Evolutionary conservation across 176 grass and related monocot genomes (phyloP).

Genomic region (Secale cereale): DNA sequence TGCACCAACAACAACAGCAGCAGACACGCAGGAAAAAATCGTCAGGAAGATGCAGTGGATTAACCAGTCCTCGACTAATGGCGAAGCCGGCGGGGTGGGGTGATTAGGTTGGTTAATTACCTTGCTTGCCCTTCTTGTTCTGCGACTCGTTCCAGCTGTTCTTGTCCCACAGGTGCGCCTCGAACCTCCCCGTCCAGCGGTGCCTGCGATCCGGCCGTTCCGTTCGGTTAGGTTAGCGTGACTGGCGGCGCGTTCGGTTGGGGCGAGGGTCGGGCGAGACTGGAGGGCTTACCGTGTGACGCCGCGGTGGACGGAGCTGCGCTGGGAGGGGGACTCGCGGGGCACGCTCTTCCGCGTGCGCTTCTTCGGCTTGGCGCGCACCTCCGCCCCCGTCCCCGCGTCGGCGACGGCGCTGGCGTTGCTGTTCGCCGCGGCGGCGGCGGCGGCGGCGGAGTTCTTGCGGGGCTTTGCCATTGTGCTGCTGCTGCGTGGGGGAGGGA

Average conservation of each 20-base stretch:
- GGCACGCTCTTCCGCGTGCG: conserved; percentile 73
- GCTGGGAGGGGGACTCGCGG: conserved; percentile 62
- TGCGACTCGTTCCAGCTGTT: conserved; percentile 90
- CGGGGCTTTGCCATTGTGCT: conserved; percentile 38
- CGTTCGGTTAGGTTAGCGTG: neutral
- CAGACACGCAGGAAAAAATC: neutral
- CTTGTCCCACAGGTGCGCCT: conserved; percentile 99
- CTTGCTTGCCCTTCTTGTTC: conserved; percentile 98
- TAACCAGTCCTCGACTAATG: neutral
- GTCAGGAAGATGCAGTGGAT: neutral
- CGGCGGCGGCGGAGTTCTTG: conserved; percentile 26
- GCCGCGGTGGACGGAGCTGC: conserved; percentile 85
- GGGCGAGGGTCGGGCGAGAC: no score
- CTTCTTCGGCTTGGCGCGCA: conserved; percentile 69
- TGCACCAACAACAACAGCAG: conserved; percentile 31
- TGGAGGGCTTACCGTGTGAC: conserved; percentile 60
- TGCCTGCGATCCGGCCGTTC: conserved; percentile 39
- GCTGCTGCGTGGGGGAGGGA: neutral
- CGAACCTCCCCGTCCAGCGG: conserved; percentile 86
- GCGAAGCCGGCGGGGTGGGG: no score
- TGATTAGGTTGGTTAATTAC: conserved; percentile 1
- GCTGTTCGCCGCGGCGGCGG: neutral
- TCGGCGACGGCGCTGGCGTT: neutral
- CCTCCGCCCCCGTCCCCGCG: neutral
- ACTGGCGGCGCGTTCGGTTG: neutral